These are phyloP conservation scores for Colletotrichum australisinense DNA, from an alignment of 2,329 filamentous ascomycete genomes.

Conservation along the genomic window DNA sequence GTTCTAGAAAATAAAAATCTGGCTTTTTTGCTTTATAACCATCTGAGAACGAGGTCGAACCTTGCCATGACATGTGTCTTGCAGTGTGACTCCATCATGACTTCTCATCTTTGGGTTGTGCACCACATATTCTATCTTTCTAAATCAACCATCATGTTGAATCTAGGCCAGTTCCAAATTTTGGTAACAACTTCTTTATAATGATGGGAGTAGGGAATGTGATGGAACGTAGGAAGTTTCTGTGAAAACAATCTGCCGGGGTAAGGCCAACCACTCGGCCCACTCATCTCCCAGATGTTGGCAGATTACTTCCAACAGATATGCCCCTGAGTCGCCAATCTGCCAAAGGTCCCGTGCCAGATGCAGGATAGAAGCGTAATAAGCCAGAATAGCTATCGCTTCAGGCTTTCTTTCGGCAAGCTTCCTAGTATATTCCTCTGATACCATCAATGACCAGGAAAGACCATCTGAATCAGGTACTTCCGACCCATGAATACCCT, in stretches of 20 bases:
- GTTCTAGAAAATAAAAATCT: neutral
- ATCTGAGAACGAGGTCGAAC: no score
- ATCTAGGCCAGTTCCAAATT: neutral
- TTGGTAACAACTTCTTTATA: neutral
- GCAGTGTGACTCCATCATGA: no score
- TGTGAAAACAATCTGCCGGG: neutral
- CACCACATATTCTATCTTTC: neutral
- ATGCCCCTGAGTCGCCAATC: slow-evolving; percentile 39
- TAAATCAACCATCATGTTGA: neutral
- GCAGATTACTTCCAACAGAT: slow-evolving; percentile 1
- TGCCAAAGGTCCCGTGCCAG: slow-evolving; percentile 42
- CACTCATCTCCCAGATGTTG: slow-evolving; percentile 1
- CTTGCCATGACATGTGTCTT: no score
- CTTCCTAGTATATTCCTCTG: slow-evolving; percentile 39
- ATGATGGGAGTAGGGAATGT: neutral
- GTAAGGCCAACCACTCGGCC: neutral
- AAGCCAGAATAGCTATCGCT: slow-evolving; percentile 42
- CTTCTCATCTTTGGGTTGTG: no score
- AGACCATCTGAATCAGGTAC: slow-evolving; percentile 40
- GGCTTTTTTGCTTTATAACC: neutral
- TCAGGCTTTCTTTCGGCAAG: slow-evolving; percentile 39
- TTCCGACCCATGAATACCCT: neutral
- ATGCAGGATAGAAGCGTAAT: slow-evolving; percentile 45
- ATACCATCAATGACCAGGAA: slow-evolving; percentile 42
- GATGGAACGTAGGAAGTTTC: neutral